Conservation (phyloP, 805 yeast genomes). For the Yarrowia deformans region DNA sequence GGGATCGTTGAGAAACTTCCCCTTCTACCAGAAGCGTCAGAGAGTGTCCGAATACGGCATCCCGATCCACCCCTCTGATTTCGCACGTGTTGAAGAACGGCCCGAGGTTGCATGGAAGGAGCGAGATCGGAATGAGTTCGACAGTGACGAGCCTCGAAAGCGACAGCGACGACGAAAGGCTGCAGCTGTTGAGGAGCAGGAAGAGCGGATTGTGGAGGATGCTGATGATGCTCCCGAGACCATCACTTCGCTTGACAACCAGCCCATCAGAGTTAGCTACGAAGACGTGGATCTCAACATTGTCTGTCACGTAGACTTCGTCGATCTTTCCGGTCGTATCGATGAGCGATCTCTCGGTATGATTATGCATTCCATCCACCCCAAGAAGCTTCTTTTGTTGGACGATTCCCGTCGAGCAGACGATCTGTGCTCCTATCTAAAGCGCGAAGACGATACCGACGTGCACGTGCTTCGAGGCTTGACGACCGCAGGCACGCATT, state of each 20-base stretch:
- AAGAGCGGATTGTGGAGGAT: conserved; percentile 9
- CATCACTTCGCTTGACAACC: conserved; percentile 14
- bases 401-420: conserved; percentile 38
- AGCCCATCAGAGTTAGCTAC: conserved; percentile 29
- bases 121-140: conserved; percentile 20
- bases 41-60: conserved; percentile 90
- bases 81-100: conserved; percentile 59
- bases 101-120: conserved; percentile 41
- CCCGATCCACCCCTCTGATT: conserved; percentile 69
- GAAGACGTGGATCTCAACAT: conserved; percentile 52
- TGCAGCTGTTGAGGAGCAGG: conserved; percentile 15
- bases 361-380: conserved; percentile 79
- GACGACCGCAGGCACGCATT: conserved; percentile 48
- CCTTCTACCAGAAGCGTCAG: conserved; percentile 64
- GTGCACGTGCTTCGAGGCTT: conserved; percentile 49
- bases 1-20: conserved; percentile 59
- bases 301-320: conserved; percentile 73
- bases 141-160: conserved; percentile 32
- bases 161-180: conserved; percentile 13
- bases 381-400: conserved; percentile 67
- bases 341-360: conserved; percentile 82
- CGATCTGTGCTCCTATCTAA: conserved; percentile 40
- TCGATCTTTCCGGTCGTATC: conserved; percentile 84
- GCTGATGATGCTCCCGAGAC: conserved; percentile 27
- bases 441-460: conserved; percentile 48